phyloP scores from a whole-genome alignment of 805 yeast genomes.

The Sugiyamaella chiloensis region DNA sequence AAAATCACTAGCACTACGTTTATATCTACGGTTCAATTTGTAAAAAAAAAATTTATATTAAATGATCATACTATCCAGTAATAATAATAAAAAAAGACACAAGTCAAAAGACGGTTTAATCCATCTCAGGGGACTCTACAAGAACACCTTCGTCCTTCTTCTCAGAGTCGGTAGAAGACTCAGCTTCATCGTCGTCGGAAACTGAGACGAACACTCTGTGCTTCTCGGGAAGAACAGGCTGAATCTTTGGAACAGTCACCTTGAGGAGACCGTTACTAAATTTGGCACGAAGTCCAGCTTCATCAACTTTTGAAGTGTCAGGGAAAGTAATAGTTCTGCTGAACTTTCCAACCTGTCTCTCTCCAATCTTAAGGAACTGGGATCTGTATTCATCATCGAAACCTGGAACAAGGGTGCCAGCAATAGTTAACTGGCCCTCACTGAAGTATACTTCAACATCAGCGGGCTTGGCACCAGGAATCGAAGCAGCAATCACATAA shows the following conservation, averaged over 20 bases:
- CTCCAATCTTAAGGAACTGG: slow-evolving; percentile 45
- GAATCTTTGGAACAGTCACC: slow-evolving; percentile 47
- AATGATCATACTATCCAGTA: too few relatives aligned
- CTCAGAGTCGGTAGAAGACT: neutral
- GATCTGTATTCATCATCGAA: slow-evolving; percentile 39
- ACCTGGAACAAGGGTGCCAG: slow-evolving; percentile 36
- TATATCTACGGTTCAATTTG: too few relatives aligned
- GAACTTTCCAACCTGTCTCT: slow-evolving; percentile 54
- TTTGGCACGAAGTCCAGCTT: slow-evolving; percentile 52
- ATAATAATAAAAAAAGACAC: too few relatives aligned
- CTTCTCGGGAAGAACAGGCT: slow-evolving; percentile 33
- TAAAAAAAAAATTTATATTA: too few relatives aligned
- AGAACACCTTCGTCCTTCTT: slow-evolving; percentile 11
- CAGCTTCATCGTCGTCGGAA: slow-evolving; percentile 20
- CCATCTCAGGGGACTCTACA: slow-evolving; percentile 10
- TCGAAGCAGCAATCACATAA: slow-evolving; percentile 48
- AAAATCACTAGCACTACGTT: too few relatives aligned
- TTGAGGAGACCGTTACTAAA: slow-evolving; percentile 54
- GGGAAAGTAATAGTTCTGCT: slow-evolving; percentile 59
- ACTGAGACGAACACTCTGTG: slow-evolving; percentile 24
- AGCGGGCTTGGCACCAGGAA: slow-evolving; percentile 57
- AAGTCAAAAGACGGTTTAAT: neutral
- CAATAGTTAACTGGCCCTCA: slow-evolving; percentile 49
- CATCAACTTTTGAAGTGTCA: slow-evolving; percentile 48
- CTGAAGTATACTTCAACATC: slow-evolving; percentile 54